Conservation (phyloP, 345 rosid species). For the Diplotaxis tenuifolia region DNA sequence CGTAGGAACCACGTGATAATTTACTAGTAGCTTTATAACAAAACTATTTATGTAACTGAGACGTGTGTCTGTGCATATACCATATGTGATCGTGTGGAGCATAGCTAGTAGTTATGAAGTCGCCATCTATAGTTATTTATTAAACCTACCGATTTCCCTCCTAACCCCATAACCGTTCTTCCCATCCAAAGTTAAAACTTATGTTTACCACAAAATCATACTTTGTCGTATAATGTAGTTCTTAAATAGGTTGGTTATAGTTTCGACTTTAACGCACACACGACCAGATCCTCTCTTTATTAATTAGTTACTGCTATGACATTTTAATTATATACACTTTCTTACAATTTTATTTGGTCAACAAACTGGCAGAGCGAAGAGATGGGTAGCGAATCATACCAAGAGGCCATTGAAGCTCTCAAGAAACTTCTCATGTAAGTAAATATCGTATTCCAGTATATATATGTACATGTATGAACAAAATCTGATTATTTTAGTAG, state of each 20-base stretch:
- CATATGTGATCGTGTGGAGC: slow-evolving; percentile 28
- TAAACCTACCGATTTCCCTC: slow-evolving; percentile 31
- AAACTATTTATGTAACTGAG: slow-evolving; percentile 21
- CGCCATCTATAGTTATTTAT: slow-evolving; percentile 28
- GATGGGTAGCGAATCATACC: slow-evolving; percentile 72
- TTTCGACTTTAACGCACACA: slow-evolving; percentile 9
- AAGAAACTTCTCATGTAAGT: slow-evolving; percentile 75
- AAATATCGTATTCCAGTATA: not conserved
- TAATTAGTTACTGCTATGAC: not conserved
- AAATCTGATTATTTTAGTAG: not conserved
- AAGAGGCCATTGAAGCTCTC: slow-evolving; percentile 85
- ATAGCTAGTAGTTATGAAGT: slow-evolving; percentile 17
- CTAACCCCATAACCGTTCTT: slow-evolving; percentile 22
- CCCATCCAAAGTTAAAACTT: not conserved
- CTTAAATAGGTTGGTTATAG: slow-evolving; percentile 28
- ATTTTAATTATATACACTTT: not conserved
- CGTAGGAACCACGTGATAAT: slow-evolving; percentile 36
- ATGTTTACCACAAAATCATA: not conserved
- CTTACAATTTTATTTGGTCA: slow-evolving; percentile 3
- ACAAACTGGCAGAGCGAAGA: slow-evolving; percentile 58
- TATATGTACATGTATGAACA: not conserved
- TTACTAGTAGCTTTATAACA: slow-evolving; percentile 3
- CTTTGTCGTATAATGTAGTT: slow-evolving; percentile 20
- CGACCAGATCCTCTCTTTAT: slow-evolving; percentile 9
- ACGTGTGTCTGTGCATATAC: slow-evolving; percentile 12